A percentile compares a stretch with the other conserved stretches of the same genome.
Evolutionary conservation across 306 rosid genomes (phyloP).

Genomic region (Medicago ruthenica): DNA sequence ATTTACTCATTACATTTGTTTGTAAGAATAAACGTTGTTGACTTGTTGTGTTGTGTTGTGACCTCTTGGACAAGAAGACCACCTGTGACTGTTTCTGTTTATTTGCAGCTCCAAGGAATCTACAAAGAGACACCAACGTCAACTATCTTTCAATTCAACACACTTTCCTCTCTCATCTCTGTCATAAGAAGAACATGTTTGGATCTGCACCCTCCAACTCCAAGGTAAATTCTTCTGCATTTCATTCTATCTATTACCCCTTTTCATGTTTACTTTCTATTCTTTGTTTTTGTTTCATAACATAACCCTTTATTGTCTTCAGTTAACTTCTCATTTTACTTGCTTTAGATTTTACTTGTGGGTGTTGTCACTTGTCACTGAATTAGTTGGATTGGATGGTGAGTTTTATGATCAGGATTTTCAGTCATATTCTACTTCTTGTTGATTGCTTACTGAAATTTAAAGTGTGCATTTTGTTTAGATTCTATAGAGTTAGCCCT

Average conservation of each 20-base stretch:
- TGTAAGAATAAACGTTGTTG: background rate
- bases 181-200: background rate
- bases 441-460: conserved; percentile 17
- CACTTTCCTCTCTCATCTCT: background rate
- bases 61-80: conserved; percentile 16
- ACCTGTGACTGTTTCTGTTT: background rate
- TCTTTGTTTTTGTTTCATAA: background rate
- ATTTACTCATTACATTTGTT: background rate
- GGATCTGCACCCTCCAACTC: conserved; percentile 43
- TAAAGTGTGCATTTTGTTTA: background rate
- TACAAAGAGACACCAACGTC: background rate
- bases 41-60: background rate
- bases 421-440: conserved; percentile 11
- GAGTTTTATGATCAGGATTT: conserved; percentile 37
- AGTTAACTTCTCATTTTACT: background rate
- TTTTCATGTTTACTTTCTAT: background rate
- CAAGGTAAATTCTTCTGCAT: conserved; percentile 44
- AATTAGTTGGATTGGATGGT: background rate
- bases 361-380: background rate
- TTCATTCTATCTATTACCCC: conserved; percentile 17
- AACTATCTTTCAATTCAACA: conserved; percentile 15
- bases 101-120: background rate
- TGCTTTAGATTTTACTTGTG: background rate
- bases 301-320: conserved; percentile 10
- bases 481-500: background rate